Base-by-base conservation (phyloP, 164 flowering plant genomes). In the Umbilicus rupestris region DNA sequence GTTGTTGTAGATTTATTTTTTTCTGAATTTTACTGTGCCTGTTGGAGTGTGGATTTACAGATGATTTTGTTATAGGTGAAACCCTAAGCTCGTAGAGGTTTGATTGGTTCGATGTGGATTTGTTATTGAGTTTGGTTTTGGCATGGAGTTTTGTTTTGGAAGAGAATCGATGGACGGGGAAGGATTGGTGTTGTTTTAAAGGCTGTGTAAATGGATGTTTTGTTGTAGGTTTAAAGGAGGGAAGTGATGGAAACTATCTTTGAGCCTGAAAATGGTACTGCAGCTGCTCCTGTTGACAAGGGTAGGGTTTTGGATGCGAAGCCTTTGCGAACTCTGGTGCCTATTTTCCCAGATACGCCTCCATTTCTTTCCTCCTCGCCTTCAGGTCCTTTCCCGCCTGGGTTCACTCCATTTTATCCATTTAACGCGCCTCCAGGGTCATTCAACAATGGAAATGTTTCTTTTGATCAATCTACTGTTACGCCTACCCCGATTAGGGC, bases 361-460 rank as follows among this genome's bases (percentile, higher is more conserved):
- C 69, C 74, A 0, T 69, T 67, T 62, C 70, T 75, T 7, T 63
- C 65, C 39, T 39, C 70, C 0, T 30, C 74, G 8, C 76, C 78
- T 0, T 35, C 6, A 17, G 78, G 78, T 1, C 74, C 76, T 8
- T 66, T 66, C 37, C 78, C 81, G 5, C 41, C 78, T 60, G 78
- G 78, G 37, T 66, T 71, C 35, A 24, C 67, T 12, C 78, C 81
- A 31, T 73, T 78, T 69, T 78, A 69, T 66, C 81, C 81, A 0
- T 78, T 78, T 69, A 22, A 11, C 65, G 64, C 39, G 3, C 71
- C 68, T 0, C 68, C 37, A 26, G 49, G 39, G 39, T 62, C 66
- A 5, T 63, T 63, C 8, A 65, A 10, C 5, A 9, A 31, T 39
- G 67, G 58, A 52, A 46, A 66, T 24, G 30, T n/a, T 37, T 6